Evolutionary conservation across 768 basidiomycete genomes (phyloP).

Genomic region (Boletellus sp.): DNA sequence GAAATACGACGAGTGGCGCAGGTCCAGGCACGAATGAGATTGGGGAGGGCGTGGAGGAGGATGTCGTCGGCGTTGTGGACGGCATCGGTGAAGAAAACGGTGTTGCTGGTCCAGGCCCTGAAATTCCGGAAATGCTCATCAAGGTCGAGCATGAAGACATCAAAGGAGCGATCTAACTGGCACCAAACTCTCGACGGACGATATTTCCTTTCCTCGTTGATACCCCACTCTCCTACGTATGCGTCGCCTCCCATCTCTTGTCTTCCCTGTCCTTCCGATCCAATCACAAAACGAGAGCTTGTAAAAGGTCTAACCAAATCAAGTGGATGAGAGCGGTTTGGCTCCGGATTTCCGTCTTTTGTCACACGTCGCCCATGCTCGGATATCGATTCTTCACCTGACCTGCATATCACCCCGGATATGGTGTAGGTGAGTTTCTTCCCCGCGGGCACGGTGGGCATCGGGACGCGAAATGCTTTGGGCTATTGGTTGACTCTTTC

Average conservation of each 20-base stretch:
- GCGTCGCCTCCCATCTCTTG: slow-evolving; percentile 22
- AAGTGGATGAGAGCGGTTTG: slow-evolving; percentile 46
- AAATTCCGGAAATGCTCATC: slow-evolving; percentile 42
- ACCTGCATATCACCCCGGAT: slow-evolving; percentile 4
- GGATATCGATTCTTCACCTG: neutral
- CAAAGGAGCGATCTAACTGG: slow-evolving; percentile 21
- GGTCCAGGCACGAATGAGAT: slow-evolving; percentile 12
- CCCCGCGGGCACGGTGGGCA: slow-evolving; percentile 2
- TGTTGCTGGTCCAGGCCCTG: slow-evolving; percentile 23
- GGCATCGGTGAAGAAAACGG: slow-evolving; percentile 24
- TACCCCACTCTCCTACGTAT: slow-evolving; percentile 28
- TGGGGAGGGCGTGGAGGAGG: slow-evolving; percentile 24
- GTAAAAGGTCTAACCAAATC: slow-evolving; percentile 28
- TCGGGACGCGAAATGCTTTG: slow-evolving; percentile 34
- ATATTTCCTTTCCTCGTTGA: slow-evolving; percentile 30
- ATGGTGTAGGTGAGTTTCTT: slow-evolving; percentile 6
- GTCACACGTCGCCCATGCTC: slow-evolving; percentile 2
- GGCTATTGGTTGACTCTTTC: slow-evolving; percentile 62
- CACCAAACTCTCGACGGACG: slow-evolving; percentile 20
- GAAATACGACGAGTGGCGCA: slow-evolving; percentile 29
- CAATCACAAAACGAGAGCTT: slow-evolving; percentile 33
- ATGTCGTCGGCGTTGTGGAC: slow-evolving; percentile 17
- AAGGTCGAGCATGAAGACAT: slow-evolving; percentile 32
- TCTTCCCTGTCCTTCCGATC: slow-evolving; percentile 19
- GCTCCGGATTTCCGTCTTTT: slow-evolving; percentile 38